These are phyloP conservation scores for Scedosporium aurantiacum DNA, from an alignment of 2,329 filamentous ascomycete species.

Conservation along the genomic window DNA sequence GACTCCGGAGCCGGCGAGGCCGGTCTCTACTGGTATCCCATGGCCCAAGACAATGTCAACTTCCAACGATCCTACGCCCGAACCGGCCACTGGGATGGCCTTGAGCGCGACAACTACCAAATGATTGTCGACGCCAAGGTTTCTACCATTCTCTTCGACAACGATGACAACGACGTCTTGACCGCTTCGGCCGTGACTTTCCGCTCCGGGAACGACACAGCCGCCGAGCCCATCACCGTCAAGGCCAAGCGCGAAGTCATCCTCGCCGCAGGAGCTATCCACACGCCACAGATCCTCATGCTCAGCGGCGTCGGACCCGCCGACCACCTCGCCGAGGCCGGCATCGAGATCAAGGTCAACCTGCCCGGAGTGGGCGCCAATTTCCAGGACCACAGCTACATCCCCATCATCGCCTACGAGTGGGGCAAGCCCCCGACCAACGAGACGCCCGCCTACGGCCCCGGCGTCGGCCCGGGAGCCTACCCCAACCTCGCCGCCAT, in stretches of 20 bases:
- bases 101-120: slow-evolving; percentile 16
- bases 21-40: slow-evolving; percentile 17
- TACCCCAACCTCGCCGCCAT: slow-evolving; percentile 13
- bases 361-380: slow-evolving; percentile 49
- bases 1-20: slow-evolving; percentile 16
- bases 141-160: slow-evolving; percentile 14
- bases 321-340: slow-evolving; percentile 26
- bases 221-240: slow-evolving; percentile 12
- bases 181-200: slow-evolving; percentile 18
- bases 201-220: slow-evolving; percentile 3
- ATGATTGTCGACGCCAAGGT: slow-evolving; percentile 16
- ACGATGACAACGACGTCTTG: slow-evolving; percentile 5
- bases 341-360: slow-evolving; percentile 33
- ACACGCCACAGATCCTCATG: slow-evolving; percentile 40
- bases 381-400: slow-evolving; percentile 38
- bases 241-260: slow-evolving; percentile 33
- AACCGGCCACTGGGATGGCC: slow-evolving; percentile 17
- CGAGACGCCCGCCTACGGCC: not conserved
- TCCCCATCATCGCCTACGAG: slow-evolving; percentile 5
- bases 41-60: slow-evolving; percentile 13
- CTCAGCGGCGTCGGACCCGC: slow-evolving; percentile 36
- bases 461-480: slow-evolving; percentile 7
- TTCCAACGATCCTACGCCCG: slow-evolving; percentile 16
- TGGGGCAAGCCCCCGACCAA: slow-evolving; percentile 2
- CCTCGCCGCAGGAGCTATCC: slow-evolving; percentile 36